Evolutionary conservation across 371 early-diverging fungal species (phyloP).

Genomic region (Sanchytrium tribonematis): DNA sequence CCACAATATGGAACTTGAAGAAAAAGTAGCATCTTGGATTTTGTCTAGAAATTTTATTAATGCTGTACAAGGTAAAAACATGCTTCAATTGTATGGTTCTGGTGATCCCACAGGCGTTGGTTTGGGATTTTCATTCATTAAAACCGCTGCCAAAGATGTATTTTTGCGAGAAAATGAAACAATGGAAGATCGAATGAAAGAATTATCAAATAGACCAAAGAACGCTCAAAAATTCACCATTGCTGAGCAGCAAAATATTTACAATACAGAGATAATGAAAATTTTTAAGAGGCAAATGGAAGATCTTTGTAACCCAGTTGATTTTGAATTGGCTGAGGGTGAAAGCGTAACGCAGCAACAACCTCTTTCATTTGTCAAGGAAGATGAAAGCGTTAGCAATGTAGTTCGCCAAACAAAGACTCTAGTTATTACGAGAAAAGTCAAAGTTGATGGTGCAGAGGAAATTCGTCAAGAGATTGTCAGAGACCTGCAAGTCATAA

Average conservation of each 20-base stretch:
- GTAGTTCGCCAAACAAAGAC: not conserved
- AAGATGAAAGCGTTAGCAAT: not conserved
- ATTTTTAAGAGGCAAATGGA: constrained; percentile 76
- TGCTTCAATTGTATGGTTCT: constrained; percentile 22
- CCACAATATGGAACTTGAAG: constrained; percentile 25
- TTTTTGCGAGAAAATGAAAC: constrained; percentile 66
- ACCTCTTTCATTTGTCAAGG: not conserved
- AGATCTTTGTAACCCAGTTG: constrained; percentile 18
- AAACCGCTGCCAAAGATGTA: constrained; percentile 75
- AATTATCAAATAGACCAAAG: constrained; percentile 48
- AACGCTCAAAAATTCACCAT: constrained; percentile 68
- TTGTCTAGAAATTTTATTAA: constrained; percentile 73
- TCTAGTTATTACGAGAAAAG: not conserved
- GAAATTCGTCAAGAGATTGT: not conserved
- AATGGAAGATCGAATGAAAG: constrained; percentile 37
- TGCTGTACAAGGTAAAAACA: constrained; percentile 48
- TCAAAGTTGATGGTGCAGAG: not conserved
- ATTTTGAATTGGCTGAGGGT: not conserved
- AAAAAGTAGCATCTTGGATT: constrained; percentile 92
- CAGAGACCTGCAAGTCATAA: not conserved
- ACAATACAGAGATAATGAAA: constrained; percentile 50
- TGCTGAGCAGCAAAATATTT: constrained; percentile 78
- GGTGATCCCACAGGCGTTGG: constrained; percentile 72
- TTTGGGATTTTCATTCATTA: constrained; percentile 93
- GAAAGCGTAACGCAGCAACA: not conserved